phyloP scores from a whole-genome alignment of 2,329 filamentous ascomycete genomes.

The Pseudocercospora vitis region DNA sequence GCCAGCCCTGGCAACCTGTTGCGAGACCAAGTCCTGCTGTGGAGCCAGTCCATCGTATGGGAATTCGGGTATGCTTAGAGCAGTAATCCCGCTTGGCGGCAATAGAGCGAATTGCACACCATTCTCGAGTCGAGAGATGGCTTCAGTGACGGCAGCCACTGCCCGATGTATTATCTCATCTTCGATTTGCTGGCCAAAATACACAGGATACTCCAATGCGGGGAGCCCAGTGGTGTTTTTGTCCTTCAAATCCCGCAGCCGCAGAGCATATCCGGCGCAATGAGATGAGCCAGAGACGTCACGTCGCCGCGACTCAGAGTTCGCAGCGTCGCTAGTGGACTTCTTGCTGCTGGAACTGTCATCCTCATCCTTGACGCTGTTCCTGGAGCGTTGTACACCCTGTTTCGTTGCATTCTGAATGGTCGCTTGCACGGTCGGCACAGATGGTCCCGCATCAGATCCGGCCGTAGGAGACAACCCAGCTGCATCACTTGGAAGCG shows the following conservation, averaged over 20 bases:
- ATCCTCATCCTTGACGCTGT: too few species aligned
- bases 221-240: too few species aligned
- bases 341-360: neutral
- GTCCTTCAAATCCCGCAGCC: neutral
- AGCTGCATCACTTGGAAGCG: too few species aligned
- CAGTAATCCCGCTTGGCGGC: neutral
- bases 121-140: neutral
- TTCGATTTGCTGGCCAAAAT: neutral
- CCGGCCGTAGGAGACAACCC: too few species aligned
- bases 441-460: too few species aligned
- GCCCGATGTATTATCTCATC: conserved; percentile 6
- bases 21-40: too few species aligned
- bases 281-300: too few species aligned
- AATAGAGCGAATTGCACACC: neutral
- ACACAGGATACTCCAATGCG: too few species aligned
- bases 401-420: too few species aligned
- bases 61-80: neutral
- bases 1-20: conserved; percentile 1
- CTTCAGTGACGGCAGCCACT: conserved; percentile 9
- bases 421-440: too few species aligned
- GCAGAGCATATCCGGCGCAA: neutral
- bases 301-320: neutral
- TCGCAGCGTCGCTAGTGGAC: neutral
- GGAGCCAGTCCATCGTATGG: neutral
- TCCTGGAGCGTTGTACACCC: too few species aligned